Conservation (phyloP, 106 monocot species). For the Agapanthus africanus region DNA sequence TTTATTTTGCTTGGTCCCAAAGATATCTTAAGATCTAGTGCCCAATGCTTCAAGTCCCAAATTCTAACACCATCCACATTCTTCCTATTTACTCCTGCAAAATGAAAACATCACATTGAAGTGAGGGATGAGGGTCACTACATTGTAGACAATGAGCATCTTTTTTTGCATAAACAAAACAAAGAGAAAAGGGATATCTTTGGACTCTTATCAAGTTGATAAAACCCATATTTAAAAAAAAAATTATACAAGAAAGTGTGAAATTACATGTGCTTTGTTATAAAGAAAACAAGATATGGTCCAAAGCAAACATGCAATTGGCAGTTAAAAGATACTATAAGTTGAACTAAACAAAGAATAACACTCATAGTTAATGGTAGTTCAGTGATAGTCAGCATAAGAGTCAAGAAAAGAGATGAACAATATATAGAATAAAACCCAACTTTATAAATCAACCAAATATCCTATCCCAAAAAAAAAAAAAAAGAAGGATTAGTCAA, state of each 20-base stretch:
- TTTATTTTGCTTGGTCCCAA: conserved; percentile 6
- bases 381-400: too few species aligned
- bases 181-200: conserved; percentile 13
- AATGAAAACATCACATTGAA: conserved; percentile 25
- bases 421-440: not conserved
- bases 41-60: conserved; percentile 20
- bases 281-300: not conserved
- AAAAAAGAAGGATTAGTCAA: too few species aligned
- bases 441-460: not conserved
- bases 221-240: conserved; percentile 17
- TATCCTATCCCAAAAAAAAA: not conserved
- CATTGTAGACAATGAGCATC: conserved; percentile 59
- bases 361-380: too few species aligned
- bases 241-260: not conserved
- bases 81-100: conserved; percentile 23
- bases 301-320: conserved; percentile 2
- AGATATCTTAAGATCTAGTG: conserved; percentile 16
- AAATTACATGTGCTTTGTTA: not conserved
- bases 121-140: conserved; percentile 17
- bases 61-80: conserved; percentile 25
- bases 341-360: not conserved
- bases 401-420: not conserved
- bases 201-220: conserved; percentile 45
- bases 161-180: conserved; percentile 23
- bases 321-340: conserved; percentile 1